Evolutionary conservation across 2,329 filamentous ascomycete genomes (phyloP).

Genomic region (Talaromyces albobiverticillius): DNA sequence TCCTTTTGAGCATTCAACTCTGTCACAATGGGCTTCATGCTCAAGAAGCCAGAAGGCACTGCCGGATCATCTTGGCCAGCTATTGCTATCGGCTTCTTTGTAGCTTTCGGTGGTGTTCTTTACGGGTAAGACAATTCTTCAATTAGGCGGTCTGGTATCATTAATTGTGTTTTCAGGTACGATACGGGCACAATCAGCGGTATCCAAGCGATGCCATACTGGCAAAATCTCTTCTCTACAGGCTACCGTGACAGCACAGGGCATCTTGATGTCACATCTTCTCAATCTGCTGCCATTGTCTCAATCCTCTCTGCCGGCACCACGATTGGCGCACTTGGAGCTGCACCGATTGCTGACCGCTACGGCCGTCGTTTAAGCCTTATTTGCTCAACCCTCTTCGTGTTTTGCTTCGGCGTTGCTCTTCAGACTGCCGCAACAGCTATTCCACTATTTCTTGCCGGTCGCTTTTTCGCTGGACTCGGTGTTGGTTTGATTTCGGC

Average conservation of each 20-base stretch:
- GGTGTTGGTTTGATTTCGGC: slow-evolving; percentile 63
- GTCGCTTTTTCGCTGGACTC: slow-evolving; percentile 59
- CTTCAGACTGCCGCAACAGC: slow-evolving; percentile 66
- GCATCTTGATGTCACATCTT: slow-evolving; percentile 49
- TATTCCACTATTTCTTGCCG: slow-evolving; percentile 55
- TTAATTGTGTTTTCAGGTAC: not conserved
- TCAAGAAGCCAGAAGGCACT: slow-evolving; percentile 5
- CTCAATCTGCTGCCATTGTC: slow-evolving; percentile 70
- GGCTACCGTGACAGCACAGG: slow-evolving; percentile 11
- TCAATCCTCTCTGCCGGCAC: slow-evolving; percentile 83
- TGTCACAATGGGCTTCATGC: not conserved
- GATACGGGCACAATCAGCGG: slow-evolving; percentile 14
- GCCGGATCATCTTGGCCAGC: slow-evolving; percentile 9
- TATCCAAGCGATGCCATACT: slow-evolving; percentile 10
- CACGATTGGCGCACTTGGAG: slow-evolving; percentile 67
- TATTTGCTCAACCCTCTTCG: slow-evolving; percentile 58
- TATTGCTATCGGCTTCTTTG: slow-evolving; percentile 4
- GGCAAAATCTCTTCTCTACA: slow-evolving; percentile 2
- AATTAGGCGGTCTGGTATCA: not conserved
- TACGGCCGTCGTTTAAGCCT: slow-evolving; percentile 69
- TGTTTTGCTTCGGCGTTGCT: slow-evolving; percentile 70
- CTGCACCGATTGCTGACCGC: slow-evolving; percentile 68
- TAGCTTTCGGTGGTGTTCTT: slow-evolving; percentile 9
- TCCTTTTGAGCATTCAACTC: too few species aligned
- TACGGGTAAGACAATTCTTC: slow-evolving; percentile 1